A percentile compares a stretch with the other conserved stretches of the same genome.
Evolutionary conservation across 495 filamentous ascomycete species (phyloP).

Genomic region (Aspergillus cavernicola): DNA sequence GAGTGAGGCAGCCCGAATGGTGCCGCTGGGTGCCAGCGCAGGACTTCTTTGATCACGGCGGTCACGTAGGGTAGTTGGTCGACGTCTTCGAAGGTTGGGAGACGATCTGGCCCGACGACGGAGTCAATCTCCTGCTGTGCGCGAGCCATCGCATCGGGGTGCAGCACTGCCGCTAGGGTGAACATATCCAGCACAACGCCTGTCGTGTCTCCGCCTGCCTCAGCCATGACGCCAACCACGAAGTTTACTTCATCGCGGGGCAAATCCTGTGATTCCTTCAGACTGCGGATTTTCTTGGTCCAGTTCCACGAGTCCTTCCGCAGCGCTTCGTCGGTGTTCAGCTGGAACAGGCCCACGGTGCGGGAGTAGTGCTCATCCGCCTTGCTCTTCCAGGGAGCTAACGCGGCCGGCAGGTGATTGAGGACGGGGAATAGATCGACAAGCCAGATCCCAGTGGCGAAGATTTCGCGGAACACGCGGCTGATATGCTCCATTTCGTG

Average conservation of each 20-base stretch:
- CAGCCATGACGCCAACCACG: conserved; percentile 22
- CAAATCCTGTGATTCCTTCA: conserved; percentile 24
- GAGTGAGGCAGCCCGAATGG: background rate
- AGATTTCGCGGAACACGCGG: too few species aligned
- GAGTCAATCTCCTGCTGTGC: conserved; percentile 48
- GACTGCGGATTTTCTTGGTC: conserved; percentile 29
- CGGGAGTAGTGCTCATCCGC: background rate
- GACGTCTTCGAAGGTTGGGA: background rate
- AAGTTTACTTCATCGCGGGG: conserved; percentile 35
- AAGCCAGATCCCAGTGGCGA: background rate
- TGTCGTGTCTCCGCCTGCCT: conserved; percentile 44
- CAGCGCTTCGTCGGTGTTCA: background rate
- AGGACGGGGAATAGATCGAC: background rate
- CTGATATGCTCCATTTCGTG: background rate
- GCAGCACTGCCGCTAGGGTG: conserved; percentile 40
- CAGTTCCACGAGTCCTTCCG: background rate
- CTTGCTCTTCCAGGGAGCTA: background rate
- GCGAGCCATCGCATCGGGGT: conserved; percentile 41
- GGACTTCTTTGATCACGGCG: background rate
- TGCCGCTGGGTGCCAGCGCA: background rate
- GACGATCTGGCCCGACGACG: conserved; percentile 14
- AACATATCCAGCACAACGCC: conserved; percentile 36
- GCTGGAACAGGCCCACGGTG: background rate
- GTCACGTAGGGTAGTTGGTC: background rate
- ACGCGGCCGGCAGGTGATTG: background rate